Base-by-base conservation (phyloP, 192 early-diverging fungal genomes). In the Dimargaris cristalligena region DNA sequence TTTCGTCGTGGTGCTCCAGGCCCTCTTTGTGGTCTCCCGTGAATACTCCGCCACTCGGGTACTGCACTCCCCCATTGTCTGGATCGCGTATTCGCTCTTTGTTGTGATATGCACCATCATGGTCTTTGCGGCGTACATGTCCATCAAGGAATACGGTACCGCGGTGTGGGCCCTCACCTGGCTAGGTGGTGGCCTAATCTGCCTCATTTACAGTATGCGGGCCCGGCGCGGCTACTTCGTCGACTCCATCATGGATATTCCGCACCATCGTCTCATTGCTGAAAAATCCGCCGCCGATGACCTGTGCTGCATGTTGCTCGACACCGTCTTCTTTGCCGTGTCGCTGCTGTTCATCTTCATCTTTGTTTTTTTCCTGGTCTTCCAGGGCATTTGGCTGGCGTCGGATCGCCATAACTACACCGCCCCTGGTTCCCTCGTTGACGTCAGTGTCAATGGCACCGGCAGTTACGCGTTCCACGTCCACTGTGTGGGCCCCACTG, bases 201-300 rank as follows among this genome's bases (percentile, higher is more conserved):
- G 62, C 1, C 56, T 62, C 9, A 63, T 72, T 0, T 75, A 71
- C 38, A 64, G 70, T 50, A 63, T 58, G 1, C 71, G 70, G 65
- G 73, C 73, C 22, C 60, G 73, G 14, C 63, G 73, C 31, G 73
- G 73, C 9, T 75, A 75, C 57, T 58, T 58, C 13, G 73, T 75
- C 30, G 70, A 72, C 59, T 62, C 70, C 2, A 67, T 75, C 23
- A 75, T 75, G 73, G 73, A 70, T 16, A 75, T 75, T 32, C 70
- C 69, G 11, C 70, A 75, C 65, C 69, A 64, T 54, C 67, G 65
- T 2, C 70, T 70, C 35, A 58, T 59, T 26, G 56, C 69, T 59
- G 70, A 65, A 0, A 67, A 71, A 11, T 68, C 70, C 29, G 63
- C 66, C 6, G 65, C 65, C 14, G n/a, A 30, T 34, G 60, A 47